phyloP scores from a whole-genome alignment of 2,329 filamentous ascomycete genomes.

The Trichothecium sympodiale region DNA sequence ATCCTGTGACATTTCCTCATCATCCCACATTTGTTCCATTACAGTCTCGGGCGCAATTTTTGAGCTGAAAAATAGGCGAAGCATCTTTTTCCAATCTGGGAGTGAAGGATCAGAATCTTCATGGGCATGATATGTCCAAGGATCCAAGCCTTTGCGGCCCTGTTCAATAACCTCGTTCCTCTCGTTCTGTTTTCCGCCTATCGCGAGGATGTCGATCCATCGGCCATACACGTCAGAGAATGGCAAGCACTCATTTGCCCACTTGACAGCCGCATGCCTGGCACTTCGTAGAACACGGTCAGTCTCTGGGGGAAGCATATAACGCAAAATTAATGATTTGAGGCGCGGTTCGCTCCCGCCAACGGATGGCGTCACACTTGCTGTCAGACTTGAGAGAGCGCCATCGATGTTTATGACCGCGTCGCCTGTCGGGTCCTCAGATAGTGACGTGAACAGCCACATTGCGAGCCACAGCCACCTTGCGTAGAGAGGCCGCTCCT shows the following conservation, averaged over 20 bases:
- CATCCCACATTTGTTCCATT: too few species aligned
- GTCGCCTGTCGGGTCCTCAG: conserved; percentile 64
- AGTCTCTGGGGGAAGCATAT: conserved; percentile 47
- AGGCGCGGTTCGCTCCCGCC: conserved; percentile 21
- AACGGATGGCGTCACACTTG: conserved; percentile 26
- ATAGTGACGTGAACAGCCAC: conserved; percentile 78
- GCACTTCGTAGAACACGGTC: conserved; percentile 55
- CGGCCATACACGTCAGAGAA: conserved; percentile 70
- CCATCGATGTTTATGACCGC: conserved; percentile 84
- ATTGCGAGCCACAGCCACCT: conserved; percentile 63
- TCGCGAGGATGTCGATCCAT: conserved; percentile 80
- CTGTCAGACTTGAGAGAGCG: conserved; percentile 63
- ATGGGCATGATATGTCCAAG: conserved; percentile 39
- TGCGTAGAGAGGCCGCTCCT: conserved; percentile 42
- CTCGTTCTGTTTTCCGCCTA: conserved; percentile 55
- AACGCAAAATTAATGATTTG: conserved; percentile 50
- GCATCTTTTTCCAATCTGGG: conserved; percentile 42
- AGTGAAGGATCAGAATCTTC: conserved; percentile 27
- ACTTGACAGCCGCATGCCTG: conserved; percentile 73
- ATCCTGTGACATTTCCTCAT: conserved; percentile 13
- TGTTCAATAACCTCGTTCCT: conserved; percentile 81
- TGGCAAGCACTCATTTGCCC: conserved; percentile 77
- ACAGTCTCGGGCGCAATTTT: conserved; percentile 16
- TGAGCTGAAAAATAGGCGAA: conserved; percentile 34
- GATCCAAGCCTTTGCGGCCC: conserved; percentile 76